Conservation (phyloP, 164 flowering plant species). For the Dillenia suffruticosa region DNA sequence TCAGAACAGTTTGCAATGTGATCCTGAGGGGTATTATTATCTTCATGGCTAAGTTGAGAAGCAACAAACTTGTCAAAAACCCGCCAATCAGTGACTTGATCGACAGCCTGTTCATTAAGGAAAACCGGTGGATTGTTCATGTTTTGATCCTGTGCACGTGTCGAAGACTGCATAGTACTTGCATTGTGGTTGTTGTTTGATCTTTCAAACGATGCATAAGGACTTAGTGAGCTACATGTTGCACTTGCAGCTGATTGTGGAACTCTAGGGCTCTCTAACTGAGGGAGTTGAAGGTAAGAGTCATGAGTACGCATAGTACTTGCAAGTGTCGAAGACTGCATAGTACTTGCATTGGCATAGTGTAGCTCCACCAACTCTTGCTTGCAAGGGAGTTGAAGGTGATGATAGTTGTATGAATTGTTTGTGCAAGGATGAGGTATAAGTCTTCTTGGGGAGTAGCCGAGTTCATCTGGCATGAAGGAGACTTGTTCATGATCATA, state of each 20-base stretch:
- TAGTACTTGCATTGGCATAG: slow-evolving; percentile 21
- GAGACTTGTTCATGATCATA: slow-evolving; percentile 72
- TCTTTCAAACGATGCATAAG: slow-evolving; percentile 19
- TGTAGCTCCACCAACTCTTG: slow-evolving; percentile 65
- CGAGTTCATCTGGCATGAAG: slow-evolving; percentile 62
- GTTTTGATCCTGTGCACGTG: slow-evolving; percentile 45
- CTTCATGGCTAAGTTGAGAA: slow-evolving; percentile 75
- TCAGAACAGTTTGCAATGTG: slow-evolving; percentile 21
- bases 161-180: slow-evolving; percentile 35
- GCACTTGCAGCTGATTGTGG: slow-evolving; percentile 32
- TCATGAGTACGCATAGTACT: slow-evolving; percentile 15
- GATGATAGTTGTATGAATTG: slow-evolving; percentile 15
- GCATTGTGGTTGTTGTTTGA: slow-evolving; percentile 13
- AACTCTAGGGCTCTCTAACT: slow-evolving; percentile 71
- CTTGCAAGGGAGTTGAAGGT: slow-evolving; percentile 48
- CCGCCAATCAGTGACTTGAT: slow-evolving; percentile 85
- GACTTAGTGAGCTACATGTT: slow-evolving; percentile 31
- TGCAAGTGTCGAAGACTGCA: slow-evolving; percentile 30
- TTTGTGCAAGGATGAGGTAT: slow-evolving; percentile 22
- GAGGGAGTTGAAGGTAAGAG: slow-evolving; percentile 75
- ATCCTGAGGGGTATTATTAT: slow-evolving; percentile 39
- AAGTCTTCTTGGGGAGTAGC: slow-evolving; percentile 42
- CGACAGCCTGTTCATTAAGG: slow-evolving; percentile 40
- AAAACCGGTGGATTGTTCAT: slow-evolving; percentile 11
- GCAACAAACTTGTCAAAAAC: slow-evolving; percentile 91